Evolutionary conservation across 306 rosid genomes (phyloP).

Genomic region (Ormosia emarginata): DNA sequence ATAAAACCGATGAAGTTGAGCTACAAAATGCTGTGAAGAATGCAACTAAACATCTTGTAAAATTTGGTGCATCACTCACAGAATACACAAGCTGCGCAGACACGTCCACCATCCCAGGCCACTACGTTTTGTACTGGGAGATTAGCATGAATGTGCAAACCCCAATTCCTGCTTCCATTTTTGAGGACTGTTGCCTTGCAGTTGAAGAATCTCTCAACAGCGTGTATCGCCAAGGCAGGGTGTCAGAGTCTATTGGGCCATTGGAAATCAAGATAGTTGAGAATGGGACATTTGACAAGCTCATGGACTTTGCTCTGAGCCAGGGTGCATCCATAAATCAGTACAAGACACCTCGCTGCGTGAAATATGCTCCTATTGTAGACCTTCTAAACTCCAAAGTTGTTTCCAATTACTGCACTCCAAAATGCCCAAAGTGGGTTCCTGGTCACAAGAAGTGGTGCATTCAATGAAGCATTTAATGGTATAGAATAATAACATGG

Average conservation of each 20-base stretch:
- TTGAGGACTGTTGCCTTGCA: constrained; percentile 45
- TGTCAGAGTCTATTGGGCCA: constrained; percentile 54
- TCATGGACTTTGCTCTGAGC: constrained; percentile 55
- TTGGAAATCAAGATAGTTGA: constrained; percentile 55
- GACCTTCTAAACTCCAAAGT: constrained; percentile 42
- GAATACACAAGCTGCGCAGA: constrained; percentile 60
- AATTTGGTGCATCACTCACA: constrained; percentile 28
- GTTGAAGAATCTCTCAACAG: constrained; percentile 50
- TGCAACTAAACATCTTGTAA: constrained; percentile 36
- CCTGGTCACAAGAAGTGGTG: constrained; percentile 45
- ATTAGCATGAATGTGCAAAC: constrained; percentile 8
- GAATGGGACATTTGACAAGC: constrained; percentile 53
- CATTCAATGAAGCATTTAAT: neutral
- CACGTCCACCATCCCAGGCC: constrained; percentile 52
- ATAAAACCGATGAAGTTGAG: constrained; percentile 61
- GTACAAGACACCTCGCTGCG: constrained; percentile 61
- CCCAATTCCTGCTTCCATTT: constrained; percentile 36
- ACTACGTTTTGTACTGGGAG: constrained; percentile 66
- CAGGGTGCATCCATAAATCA: constrained; percentile 65
- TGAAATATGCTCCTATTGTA: constrained; percentile 38
- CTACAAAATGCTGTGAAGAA: constrained; percentile 52
- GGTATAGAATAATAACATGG: neutral
- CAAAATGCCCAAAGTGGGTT: constrained; percentile 48
- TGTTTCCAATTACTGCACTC: constrained; percentile 39
- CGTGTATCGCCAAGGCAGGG: constrained; percentile 56